A percentile compares a stretch with the other conserved stretches of the same genome.
Conservation (phyloP, 495 filamentous ascomycete species). For the Daldinia decipiens region DNA sequence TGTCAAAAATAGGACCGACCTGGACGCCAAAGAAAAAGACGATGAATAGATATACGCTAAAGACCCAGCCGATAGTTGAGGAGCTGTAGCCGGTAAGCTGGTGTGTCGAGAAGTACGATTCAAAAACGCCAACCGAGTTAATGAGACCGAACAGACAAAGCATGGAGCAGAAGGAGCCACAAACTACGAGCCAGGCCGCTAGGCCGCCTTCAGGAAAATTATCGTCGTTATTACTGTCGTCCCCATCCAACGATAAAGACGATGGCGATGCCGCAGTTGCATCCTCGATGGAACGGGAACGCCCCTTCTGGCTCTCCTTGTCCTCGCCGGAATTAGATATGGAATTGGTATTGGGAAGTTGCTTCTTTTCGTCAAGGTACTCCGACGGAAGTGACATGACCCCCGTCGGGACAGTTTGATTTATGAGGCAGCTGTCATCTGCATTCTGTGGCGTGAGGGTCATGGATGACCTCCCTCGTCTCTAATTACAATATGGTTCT, state of each 20-base stretch:
- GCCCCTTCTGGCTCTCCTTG: slow-evolving; percentile 19
- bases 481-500: slow-evolving; percentile 2
- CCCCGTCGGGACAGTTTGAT: slow-evolving; percentile 48
- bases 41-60: slow-evolving; percentile 69
- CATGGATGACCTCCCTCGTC: slow-evolving; percentile 34
- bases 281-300: slow-evolving; percentile 22
- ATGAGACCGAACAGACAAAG: slow-evolving; percentile 72
- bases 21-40: slow-evolving; percentile 72
- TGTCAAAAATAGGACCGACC: slow-evolving; percentile 74
- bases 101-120: slow-evolving; percentile 69
- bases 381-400: slow-evolving; percentile 21
- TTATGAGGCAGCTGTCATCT: slow-evolving; percentile 58
- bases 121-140: slow-evolving; percentile 70
- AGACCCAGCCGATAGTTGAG: slow-evolving; percentile 72
- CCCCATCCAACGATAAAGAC: slow-evolving; percentile 14
- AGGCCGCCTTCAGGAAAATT: slow-evolving; percentile 70
- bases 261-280: slow-evolving; percentile 1
- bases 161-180: slow-evolving; percentile 70
- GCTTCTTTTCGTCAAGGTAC: slow-evolving; percentile 42
- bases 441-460: slow-evolving; percentile 46
- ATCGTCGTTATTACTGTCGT: slow-evolving; percentile 32
- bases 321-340: slow-evolving; percentile 19
- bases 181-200: slow-evolving; percentile 68
- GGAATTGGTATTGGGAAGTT: slow-evolving; percentile 26
- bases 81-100: slow-evolving; percentile 65